Evolutionary conservation across 2,329 filamentous ascomycete genomes (phyloP), one percentile per base, ranked within the genome.

Genomic region (Teratosphaeria nubilosa): DNA sequence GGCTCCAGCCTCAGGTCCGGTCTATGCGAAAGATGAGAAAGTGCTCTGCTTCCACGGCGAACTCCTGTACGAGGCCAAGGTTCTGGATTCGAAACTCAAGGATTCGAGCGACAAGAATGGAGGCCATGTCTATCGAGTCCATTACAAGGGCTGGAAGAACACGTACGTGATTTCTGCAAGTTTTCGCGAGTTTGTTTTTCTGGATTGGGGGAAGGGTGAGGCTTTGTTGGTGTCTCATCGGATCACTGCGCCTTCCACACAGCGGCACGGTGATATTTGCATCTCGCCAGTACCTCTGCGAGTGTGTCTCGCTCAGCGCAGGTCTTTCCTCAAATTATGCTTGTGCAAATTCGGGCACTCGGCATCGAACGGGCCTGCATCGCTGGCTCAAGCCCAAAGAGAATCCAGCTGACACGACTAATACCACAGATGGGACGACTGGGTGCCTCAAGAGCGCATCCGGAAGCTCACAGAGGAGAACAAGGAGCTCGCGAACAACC

Each of bases 131-230:
- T 99, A 95, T 77, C 88, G 89, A 70, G 88, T 99, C 57, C 94
- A 99, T 76, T 99, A 99, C 79, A 97, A 97, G 76, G 94, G 94
- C 69, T 99, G 94, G 94, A 99, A 99, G 80, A 91, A 92, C 74
- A 96, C 91, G 81, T 88, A 77, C 76, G 85, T 85, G 45, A 51
- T 57, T 50, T 22, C 55, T 54, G 20, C 41, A 53, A 16, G 10
- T n/a, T 50, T 22, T 34, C 24, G 50, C 50, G 50, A 51, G 2
- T 55, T 50, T 56, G 20, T 30, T 37, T 50, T 57, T 45, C 27
- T 30, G 16, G 51, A 27, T 34, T 22, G 51, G 4, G 11, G 20
- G n/a, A 34, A 13, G 25, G 24, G 27, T 22, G 51, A 22, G 24
- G 31, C 31, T 30, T 5, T 31, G 13, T 30, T 53, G 9, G 25